Percentiles rank a stretch among this genome's conserved stretches.
Conservation (phyloP, 1,139 yeast genomes). For the Taiozyma sp. region DNA sequence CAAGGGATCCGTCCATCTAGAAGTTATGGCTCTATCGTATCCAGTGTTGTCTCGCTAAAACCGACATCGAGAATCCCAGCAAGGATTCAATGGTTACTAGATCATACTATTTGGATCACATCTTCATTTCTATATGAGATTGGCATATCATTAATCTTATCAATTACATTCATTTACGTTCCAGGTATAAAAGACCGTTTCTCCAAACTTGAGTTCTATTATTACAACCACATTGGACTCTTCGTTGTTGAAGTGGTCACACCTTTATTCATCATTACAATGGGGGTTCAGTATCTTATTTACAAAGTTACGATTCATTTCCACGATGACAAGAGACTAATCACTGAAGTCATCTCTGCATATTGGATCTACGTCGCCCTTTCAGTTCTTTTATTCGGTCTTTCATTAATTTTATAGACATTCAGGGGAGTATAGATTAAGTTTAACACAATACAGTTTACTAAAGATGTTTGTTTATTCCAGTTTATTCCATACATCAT, state of each 20-base stretch:
- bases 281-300: conserved; percentile 6
- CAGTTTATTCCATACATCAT: too few species aligned
- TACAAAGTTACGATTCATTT: not conserved
- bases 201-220: conserved; percentile 14
- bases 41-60: not conserved
- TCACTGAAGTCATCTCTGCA: not conserved
- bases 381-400: not conserved
- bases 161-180: conserved; percentile 21
- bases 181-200: conserved; percentile 15
- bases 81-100: conserved; percentile 1
- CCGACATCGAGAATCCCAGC: not conserved
- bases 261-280: conserved; percentile 15
- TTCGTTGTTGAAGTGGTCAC: conserved; percentile 15
- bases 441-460: too few species aligned
- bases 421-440: not conserved
- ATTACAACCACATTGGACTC: conserved; percentile 14
- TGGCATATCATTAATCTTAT: conserved; percentile 16
- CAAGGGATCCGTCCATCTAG: not conserved
- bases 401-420: not conserved
- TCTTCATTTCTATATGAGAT: conserved; percentile 14
- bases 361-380: conserved; percentile 1
- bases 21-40: not conserved
- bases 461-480: not conserved
- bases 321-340: not conserved
- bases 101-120: conserved; percentile 5